Conservation (phyloP, 306 rosid species). For the Luffa aegyptiaca region DNA sequence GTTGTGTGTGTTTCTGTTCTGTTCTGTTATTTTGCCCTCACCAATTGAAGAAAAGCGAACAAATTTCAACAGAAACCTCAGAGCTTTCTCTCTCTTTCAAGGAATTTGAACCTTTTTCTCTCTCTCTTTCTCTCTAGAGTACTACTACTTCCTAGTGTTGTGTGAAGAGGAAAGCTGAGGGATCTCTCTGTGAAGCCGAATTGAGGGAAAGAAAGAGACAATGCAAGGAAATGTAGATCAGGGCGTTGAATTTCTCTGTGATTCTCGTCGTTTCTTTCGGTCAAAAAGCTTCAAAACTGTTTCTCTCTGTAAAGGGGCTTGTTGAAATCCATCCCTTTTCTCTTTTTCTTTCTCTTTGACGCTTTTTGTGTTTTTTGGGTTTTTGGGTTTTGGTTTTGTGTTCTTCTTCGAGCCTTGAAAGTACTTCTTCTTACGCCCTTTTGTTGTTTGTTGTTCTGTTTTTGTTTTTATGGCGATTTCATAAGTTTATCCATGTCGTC, state of each 20-base stretch:
- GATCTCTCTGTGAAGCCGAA: not conserved
- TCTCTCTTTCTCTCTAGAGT: not conserved
- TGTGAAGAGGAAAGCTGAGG: not conserved
- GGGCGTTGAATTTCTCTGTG: constrained; percentile 20
- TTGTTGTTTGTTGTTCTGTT: not conserved
- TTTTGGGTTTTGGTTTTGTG: not conserved
- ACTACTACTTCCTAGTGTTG: not conserved
- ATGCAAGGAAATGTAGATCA: constrained; percentile 24
- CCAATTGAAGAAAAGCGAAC: not conserved
- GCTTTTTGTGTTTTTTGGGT: not conserved
- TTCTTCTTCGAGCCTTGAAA: not conserved
- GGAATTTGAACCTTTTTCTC: not conserved
- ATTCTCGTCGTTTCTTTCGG: constrained; percentile 5
- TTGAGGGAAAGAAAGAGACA: not conserved
- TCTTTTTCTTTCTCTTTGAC: constrained; percentile 1
- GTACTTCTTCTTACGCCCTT: not conserved
- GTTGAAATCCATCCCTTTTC: constrained; percentile 3
- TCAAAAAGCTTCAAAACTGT: constrained; percentile 23
- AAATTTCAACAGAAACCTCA: not conserved
- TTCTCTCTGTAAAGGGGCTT: not conserved
- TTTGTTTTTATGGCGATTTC: constrained; percentile 4
- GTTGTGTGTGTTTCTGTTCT: not conserved
- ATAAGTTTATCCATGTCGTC: constrained; percentile 63
- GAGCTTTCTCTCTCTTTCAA: not conserved
- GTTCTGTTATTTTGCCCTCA: not conserved